Evolutionary conservation across 192 early-diverging fungal species (phyloP), one percentile per base, ranked within the genome.

Genomic region (Dissophora ornata): DNA sequence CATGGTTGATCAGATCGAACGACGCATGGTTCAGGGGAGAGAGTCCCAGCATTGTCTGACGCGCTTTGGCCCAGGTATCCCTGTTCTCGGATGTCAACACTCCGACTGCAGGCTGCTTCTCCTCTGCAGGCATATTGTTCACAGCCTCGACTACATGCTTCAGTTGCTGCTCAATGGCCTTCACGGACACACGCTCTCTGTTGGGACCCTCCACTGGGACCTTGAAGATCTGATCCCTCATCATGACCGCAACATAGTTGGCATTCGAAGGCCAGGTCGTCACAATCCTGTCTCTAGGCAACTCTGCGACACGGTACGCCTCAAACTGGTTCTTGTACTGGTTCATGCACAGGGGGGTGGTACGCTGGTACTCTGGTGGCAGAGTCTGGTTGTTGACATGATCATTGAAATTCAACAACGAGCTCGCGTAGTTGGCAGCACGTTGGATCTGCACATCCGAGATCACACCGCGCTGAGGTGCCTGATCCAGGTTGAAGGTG

Each of bases 281-380:
- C 8, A 89, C 82, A 46, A 97, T 82, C 22, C 85, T 83, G 71
- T 99, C 97, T 24, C 85, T 67, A 2, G 79, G 83, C 11, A 79
- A 40, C 1, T 89, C 88, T 12, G 96, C 88, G 33, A 96, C 83
- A 18, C 97, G 86, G 45, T 87, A 85, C 8, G 91, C 89, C 41
- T 93, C 92, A 84, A 96, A 97, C 68, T 92, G 88, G 48, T 89
- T 88, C 59, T 86, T 91, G 83, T 92, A 93, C 85, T 99, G 97
- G 82, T 96, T 90, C 97, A 99, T 99, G 82, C 94, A 96, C 26
- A 97, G 80, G 4, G 95, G 94, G 2, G 73, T 77, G 30, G 85
- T 84, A n/a, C 87, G 85, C 40, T 90, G 87, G 51, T 58, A 70
- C 48, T 97, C 95, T 28, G 93, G 70, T 11, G 91, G 83, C 51